Conservation (phyloP, 495 filamentous ascomycete genomes). For the Penicillium waksmanii region DNA sequence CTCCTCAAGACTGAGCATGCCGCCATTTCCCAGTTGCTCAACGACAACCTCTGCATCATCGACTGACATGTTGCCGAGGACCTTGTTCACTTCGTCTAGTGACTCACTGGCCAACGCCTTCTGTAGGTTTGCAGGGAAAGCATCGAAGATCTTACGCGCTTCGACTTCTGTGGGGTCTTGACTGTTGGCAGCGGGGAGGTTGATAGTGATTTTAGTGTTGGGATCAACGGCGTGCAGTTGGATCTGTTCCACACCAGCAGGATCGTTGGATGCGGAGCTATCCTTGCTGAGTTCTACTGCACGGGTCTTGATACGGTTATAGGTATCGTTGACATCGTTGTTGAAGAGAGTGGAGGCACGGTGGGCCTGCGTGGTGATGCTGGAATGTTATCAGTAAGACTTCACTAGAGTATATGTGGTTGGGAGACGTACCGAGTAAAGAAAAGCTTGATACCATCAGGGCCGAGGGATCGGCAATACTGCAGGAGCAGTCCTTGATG, state of each 20-base stretch:
- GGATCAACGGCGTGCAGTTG: slow-evolving; percentile 96
- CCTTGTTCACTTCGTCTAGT: slow-evolving; percentile 94
- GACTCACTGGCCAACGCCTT: slow-evolving; percentile 81
- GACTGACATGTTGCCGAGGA: slow-evolving; percentile 89
- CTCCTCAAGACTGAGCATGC: slow-evolving; percentile 89
- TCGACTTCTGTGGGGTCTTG: slow-evolving; percentile 66
- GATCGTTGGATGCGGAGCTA: slow-evolving; percentile 65
- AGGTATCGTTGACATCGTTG: slow-evolving; percentile 90
- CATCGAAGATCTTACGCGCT: slow-evolving; percentile 77
- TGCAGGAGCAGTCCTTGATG: slow-evolving; percentile 92
- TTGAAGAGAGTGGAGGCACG: slow-evolving; percentile 90
- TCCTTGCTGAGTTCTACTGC: slow-evolving; percentile 74
- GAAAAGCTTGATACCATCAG: slow-evolving; percentile 88
- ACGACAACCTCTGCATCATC: slow-evolving; percentile 92
- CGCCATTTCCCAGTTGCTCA: slow-evolving; percentile 79
- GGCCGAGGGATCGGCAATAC: slow-evolving; percentile 88
- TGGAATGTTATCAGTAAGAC: slow-evolving; percentile 33
- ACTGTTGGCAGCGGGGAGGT: slow-evolving; percentile 63
- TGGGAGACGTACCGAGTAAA: slow-evolving; percentile 70
- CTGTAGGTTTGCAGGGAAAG: slow-evolving; percentile 79
- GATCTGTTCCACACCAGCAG: slow-evolving; percentile 89
- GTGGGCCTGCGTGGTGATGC: slow-evolving; percentile 88
- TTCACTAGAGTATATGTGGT: not conserved
- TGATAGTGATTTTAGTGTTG: slow-evolving; percentile 89
- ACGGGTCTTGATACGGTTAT: slow-evolving; percentile 75